Percentiles rank a stretch among this genome's conserved stretches.
phyloP scores from a whole-genome alignment of 164 flowering plant genomes.

The Aristolochia fimbriata region DNA sequence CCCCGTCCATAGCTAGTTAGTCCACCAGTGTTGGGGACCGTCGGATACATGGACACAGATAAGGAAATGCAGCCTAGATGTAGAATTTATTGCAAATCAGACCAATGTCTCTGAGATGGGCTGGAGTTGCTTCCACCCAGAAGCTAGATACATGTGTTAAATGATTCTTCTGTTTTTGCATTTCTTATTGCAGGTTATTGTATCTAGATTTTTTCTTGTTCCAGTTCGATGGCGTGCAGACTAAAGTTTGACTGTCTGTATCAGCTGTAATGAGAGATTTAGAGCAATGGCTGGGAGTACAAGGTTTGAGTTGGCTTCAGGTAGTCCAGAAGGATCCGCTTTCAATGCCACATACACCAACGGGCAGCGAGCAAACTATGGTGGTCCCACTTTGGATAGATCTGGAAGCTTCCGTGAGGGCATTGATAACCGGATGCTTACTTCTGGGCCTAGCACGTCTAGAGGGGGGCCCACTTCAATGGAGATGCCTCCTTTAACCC shows the following conservation, averaged over 20 bases:
- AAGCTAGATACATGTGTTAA: no score
- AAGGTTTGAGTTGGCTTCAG: slow-evolving; percentile 51
- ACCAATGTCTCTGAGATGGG: no score
- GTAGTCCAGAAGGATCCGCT: slow-evolving; percentile 48
- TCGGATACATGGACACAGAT: no score
- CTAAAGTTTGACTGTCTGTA: slow-evolving; percentile 6
- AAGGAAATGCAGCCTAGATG: no score
- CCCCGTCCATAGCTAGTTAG: no score
- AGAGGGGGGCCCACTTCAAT: slow-evolving; percentile 3
- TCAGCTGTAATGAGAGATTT: slow-evolving; percentile 12
- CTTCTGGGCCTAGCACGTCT: slow-evolving; percentile 23
- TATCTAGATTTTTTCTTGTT: background rate
- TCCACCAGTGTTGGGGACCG: no score
- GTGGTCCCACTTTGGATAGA: slow-evolving; percentile 50
- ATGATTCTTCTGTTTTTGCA: no score
- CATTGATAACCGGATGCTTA: slow-evolving; percentile 33
- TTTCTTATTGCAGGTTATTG: no score
- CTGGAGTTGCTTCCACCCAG: no score
- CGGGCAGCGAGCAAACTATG: slow-evolving; percentile 48
- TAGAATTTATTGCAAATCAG: no score
- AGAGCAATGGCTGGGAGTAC: slow-evolving; percentile 53
- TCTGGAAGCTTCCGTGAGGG: slow-evolving; percentile 74
- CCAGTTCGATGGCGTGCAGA: background rate
- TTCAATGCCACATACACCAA: slow-evolving; percentile 43
- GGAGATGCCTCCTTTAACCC: slow-evolving; percentile 39